phyloP scores from a whole-genome alignment of 768 basidiomycete species.

The Mycena sanguinolenta region DNA sequence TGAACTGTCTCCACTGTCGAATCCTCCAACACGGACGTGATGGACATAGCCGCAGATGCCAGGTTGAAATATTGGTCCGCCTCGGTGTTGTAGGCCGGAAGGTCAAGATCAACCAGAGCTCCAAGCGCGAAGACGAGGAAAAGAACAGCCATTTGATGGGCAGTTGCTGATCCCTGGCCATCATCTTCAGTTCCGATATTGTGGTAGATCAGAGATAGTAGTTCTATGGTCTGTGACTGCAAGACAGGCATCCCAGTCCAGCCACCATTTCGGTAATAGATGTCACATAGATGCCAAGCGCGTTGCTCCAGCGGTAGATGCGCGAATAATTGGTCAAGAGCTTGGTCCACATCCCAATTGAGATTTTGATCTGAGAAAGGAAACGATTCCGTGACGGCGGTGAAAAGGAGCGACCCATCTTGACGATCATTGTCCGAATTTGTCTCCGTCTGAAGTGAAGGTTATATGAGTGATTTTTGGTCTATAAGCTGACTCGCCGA shows the following conservation, averaged over 20 bases:
- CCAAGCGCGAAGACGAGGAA: conserved; percentile 14
- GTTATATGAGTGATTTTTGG: too few species aligned
- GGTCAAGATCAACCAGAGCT: conserved; percentile 18
- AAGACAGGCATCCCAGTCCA: conserved; percentile 18
- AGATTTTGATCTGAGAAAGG: too few species aligned
- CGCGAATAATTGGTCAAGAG: not conserved
- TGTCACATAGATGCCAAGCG: conserved; percentile 4
- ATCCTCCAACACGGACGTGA: not conserved
- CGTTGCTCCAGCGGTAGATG: not conserved
- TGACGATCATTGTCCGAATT: too few species aligned
- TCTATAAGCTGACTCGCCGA: too few species aligned
- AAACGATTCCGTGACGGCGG: too few species aligned
- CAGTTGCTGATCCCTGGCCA: not conserved
- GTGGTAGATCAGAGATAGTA: not conserved
- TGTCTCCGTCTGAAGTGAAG: too few species aligned
- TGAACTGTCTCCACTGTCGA: not conserved
- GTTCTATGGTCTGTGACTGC: conserved; percentile 4
- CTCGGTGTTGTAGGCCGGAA: not conserved
- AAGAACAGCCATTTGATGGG: conserved; percentile 11
- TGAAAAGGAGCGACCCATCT: too few species aligned
- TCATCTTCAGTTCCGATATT: not conserved
- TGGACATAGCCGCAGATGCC: conserved; percentile 3
- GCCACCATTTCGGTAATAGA: conserved; percentile 14
- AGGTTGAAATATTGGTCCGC: conserved; percentile 15
- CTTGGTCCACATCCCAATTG: not conserved